phyloP scores from a whole-genome alignment of 2,329 filamentous ascomycete species.

The Pochonia chlamydosporia region DNA sequence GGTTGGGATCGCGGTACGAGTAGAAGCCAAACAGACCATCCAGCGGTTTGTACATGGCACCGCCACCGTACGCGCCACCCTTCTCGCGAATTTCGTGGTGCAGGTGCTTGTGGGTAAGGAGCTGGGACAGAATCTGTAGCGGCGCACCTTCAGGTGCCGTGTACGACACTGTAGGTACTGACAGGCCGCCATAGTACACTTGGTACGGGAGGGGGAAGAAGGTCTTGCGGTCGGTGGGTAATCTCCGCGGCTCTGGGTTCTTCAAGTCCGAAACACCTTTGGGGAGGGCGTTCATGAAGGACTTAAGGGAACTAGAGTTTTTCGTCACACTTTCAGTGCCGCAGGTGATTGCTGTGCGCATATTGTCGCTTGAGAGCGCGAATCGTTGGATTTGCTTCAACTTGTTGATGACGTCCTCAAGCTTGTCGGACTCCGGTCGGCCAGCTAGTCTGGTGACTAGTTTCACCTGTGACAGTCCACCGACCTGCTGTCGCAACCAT shows the following conservation, averaged over 20 bases:
- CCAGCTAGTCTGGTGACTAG: conserved; percentile 74
- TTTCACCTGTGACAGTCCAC: conserved; percentile 85
- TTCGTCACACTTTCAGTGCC: conserved; percentile 62
- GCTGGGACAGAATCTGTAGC: conserved; percentile 81
- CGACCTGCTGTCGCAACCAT: conserved; percentile 75
- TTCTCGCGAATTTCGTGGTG: conserved; percentile 98
- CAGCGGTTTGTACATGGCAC: conserved; percentile 73
- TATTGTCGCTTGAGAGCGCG: conserved; percentile 61
- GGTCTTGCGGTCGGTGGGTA: conserved; percentile 57
- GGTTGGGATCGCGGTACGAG: conserved; percentile 94
- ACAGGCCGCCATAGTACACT: conserved; percentile 86
- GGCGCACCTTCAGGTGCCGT: conserved; percentile 68
- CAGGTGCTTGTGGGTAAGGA: conserved; percentile 92
- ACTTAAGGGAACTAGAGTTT: conserved; percentile 66
- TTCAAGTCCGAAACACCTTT: conserved; percentile 33
- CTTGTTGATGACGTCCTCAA: conserved; percentile 72
- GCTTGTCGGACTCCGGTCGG: conserved; percentile 60
- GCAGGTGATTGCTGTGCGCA: conserved; percentile 83
- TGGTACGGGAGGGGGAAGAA: conserved; percentile 96
- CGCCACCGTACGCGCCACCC: conserved; percentile 91
- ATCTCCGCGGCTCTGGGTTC: conserved; percentile 21
- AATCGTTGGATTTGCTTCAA: conserved; percentile 80
- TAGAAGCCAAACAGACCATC: conserved; percentile 91
- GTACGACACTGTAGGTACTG: conserved; percentile 80
- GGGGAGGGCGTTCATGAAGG: conserved; percentile 53